Evolutionary conservation across 2,329 filamentous ascomycete genomes (phyloP).

Genomic region (Simplicillium sp.): DNA sequence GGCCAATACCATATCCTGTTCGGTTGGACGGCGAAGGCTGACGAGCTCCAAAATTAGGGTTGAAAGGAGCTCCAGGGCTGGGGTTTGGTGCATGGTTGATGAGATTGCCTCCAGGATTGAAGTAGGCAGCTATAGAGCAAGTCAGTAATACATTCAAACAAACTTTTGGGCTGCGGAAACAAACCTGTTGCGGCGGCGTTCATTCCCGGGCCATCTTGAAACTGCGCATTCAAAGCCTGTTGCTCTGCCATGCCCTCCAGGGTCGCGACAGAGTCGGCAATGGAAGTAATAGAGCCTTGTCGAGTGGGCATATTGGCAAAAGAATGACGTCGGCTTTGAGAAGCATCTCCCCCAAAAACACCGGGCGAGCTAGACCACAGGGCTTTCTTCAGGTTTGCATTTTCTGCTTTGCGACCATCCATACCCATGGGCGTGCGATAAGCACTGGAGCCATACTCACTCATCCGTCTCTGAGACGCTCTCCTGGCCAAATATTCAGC

Average conservation of each 20-base stretch:
- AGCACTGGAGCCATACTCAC: slow-evolving; percentile 39
- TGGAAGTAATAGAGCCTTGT: slow-evolving; percentile 53
- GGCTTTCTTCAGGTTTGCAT: slow-evolving; percentile 48
- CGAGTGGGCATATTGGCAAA: slow-evolving; percentile 62
- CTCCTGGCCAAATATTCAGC: slow-evolving; percentile 37
- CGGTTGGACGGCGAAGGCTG: slow-evolving; percentile 36
- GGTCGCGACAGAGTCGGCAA: slow-evolving; percentile 38
- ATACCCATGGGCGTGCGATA: slow-evolving; percentile 39
- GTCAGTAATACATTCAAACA: slow-evolving; percentile 21
- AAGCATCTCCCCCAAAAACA: slow-evolving; percentile 53
- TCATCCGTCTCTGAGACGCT: slow-evolving; percentile 42
- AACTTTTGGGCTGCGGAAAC: too few species aligned
- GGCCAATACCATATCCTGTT: slow-evolving; percentile 48
- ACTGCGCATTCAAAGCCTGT: slow-evolving; percentile 31
- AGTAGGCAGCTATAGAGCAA: neutral
- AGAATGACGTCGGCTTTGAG: slow-evolving; percentile 71
- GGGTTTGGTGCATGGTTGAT: slow-evolving; percentile 18
- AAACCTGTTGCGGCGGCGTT: slow-evolving; percentile 17
- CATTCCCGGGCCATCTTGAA: slow-evolving; percentile 23
- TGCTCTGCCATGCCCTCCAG: slow-evolving; percentile 38
- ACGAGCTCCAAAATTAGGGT: slow-evolving; percentile 31
- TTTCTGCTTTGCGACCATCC: slow-evolving; percentile 55
- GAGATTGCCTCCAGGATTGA: neutral
- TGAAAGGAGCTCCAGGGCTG: slow-evolving; percentile 20
- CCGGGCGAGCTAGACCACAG: slow-evolving; percentile 66